Evolutionary conservation across 345 rosid species (phyloP).

Genomic region (Sisymbrium altissimum): DNA sequence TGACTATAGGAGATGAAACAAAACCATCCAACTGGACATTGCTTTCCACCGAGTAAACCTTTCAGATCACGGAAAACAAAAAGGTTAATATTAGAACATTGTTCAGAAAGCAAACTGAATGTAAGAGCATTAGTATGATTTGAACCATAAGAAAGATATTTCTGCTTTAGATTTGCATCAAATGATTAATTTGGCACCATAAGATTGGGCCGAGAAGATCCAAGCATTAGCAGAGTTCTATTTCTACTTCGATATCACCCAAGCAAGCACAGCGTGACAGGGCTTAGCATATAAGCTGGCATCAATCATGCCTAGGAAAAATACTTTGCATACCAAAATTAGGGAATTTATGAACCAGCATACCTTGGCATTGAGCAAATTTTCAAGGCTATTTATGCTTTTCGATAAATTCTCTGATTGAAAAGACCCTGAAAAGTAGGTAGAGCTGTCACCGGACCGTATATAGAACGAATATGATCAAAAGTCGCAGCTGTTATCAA

Average conservation of each 20-base stretch:
- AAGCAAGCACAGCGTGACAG: slow-evolving; percentile 1
- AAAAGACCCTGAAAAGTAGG: slow-evolving; percentile 72
- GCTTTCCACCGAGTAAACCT: slow-evolving; percentile 81
- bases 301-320: slow-evolving; percentile 6
- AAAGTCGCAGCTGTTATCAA: slow-evolving; percentile 19
- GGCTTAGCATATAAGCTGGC: background rate
- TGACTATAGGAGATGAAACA: slow-evolving; percentile 69
- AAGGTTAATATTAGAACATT: slow-evolving; percentile 15
- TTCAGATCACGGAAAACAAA: slow-evolving; percentile 12
- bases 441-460: slow-evolving; percentile 8
- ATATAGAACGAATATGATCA: slow-evolving; percentile 6
- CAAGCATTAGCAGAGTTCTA: slow-evolving; percentile 2
- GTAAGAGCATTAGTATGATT: background rate
- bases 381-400: slow-evolving; percentile 88
- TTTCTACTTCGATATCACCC: slow-evolving; percentile 16
- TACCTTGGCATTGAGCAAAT: slow-evolving; percentile 92
- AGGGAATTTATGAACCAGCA: slow-evolving; percentile 14
- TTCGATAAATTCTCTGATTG: slow-evolving; percentile 57
- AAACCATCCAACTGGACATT: slow-evolving; percentile 56
- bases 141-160: background rate
- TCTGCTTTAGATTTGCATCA: slow-evolving; percentile 8
- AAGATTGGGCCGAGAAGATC: slow-evolving; percentile 5
- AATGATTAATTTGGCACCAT: slow-evolving; percentile 10
- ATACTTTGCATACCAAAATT: slow-evolving; percentile 23
- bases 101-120: background rate